These are phyloP conservation scores for Epichloe sibirici DNA, from an alignment of 2,329 filamentous ascomycete genomes.

Conservation along the genomic window DNA sequence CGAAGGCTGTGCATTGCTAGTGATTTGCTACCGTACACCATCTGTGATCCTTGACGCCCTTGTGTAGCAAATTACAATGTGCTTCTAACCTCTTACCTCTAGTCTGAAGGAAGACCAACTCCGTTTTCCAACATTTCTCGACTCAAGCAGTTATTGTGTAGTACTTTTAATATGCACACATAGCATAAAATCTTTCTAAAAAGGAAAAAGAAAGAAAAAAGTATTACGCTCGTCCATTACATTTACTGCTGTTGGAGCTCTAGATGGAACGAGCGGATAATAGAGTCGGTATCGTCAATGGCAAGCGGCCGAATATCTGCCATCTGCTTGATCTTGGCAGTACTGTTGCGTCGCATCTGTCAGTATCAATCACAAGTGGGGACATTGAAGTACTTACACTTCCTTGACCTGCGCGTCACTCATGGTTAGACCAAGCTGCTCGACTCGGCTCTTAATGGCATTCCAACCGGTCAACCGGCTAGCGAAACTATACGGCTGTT, in stretches of 20 bases:
- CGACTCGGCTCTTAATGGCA: conserved; percentile 80
- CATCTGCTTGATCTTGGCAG: conserved; percentile 76
- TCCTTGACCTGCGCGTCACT: conserved; percentile 20
- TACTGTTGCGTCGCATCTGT: conserved; percentile 19
- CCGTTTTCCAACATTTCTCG: neutral
- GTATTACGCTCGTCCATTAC: neutral
- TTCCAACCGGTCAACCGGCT: conserved; percentile 71
- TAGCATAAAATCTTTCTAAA: neutral
- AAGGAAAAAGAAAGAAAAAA: neutral
- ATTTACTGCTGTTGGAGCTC: conserved; percentile 14
- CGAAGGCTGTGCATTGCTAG: too few relatives aligned
- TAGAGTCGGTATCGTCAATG: conserved; percentile 79
- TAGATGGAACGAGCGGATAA: conserved; percentile 68
- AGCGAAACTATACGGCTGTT: neutral
- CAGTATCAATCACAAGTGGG: neutral
- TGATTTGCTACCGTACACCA: neutral
- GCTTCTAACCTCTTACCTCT: neutral
- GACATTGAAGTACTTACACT: conserved; percentile 14
- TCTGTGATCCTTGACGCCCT: neutral
- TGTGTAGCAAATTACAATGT: neutral
- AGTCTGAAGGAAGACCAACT: neutral
- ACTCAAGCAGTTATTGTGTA: neutral
- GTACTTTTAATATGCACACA: neutral
- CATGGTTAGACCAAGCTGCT: conserved; percentile 61
- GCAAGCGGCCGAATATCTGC: conserved; percentile 77